A percentile compares a stretch with the other conserved stretches of the same genome.
Evolutionary conservation across 306 rosid species (phyloP).

Genomic region (Glycine latifolia): DNA sequence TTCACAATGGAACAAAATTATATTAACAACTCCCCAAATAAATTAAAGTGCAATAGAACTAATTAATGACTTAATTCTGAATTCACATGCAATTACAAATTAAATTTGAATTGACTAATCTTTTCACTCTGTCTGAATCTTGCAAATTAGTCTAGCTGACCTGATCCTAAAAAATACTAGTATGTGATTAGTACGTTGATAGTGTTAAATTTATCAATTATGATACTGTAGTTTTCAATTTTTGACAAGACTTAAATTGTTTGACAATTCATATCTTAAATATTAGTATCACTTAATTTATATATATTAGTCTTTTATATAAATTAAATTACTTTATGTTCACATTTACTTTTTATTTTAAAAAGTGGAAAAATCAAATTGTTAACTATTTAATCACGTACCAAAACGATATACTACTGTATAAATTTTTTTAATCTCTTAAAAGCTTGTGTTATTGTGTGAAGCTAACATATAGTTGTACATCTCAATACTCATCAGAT

Average conservation of each 20-base stretch:
- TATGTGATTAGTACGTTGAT: background rate
- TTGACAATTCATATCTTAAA: too few relatives aligned
- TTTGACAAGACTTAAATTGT: background rate
- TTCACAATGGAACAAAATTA: background rate
- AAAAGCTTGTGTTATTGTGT: background rate
- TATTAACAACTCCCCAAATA: background rate
- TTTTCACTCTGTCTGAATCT: background rate
- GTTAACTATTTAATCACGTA: background rate
- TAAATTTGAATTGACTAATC: background rate
- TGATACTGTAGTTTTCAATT: background rate
- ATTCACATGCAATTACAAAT: background rate
- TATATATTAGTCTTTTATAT: background rate
- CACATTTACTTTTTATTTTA: background rate
- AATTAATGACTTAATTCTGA: background rate
- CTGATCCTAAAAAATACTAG: background rate
- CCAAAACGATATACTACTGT: background rate
- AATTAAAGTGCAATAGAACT: background rate
- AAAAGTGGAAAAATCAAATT: background rate
- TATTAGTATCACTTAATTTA: too few relatives aligned
- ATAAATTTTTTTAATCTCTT: background rate
- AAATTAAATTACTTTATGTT: background rate
- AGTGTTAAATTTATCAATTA: background rate
- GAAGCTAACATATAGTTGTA: background rate
- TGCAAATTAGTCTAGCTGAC: background rate
- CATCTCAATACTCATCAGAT: background rate